These are phyloP conservation scores for Hyphodiscus sp. DNA, from an alignment of 2,329 filamentous ascomycete genomes.

Conservation along the genomic window DNA sequence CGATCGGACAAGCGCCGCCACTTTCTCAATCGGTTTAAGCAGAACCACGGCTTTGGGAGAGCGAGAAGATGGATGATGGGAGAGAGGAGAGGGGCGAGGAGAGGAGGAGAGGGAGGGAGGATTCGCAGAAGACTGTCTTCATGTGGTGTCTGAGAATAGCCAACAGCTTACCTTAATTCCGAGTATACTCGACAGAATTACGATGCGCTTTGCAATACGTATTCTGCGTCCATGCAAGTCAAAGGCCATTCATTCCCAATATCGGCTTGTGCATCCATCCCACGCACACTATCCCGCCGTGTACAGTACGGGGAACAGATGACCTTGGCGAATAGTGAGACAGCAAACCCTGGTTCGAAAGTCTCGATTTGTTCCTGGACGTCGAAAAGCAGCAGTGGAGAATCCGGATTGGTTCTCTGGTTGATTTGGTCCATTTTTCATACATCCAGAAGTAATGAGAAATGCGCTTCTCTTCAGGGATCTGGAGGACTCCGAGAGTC, in stretches of 20 bases:
- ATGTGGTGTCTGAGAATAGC: not conserved
- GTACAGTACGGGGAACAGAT: not conserved
- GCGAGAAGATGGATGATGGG: not conserved
- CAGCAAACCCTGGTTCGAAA: conserved; percentile 7
- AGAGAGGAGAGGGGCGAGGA: too few relatives aligned
- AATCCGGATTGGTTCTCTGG: conserved; percentile 9
- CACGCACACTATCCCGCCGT: not conserved
- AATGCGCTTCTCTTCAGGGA: too few relatives aligned
- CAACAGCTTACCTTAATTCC: not conserved
- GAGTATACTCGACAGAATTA: not conserved
- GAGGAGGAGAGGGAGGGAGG: too few relatives aligned
- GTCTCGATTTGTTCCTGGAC: conserved; percentile 1
- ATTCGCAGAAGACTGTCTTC: not conserved
- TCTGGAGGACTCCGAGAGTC: not conserved
- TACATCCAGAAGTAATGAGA: too few relatives aligned
- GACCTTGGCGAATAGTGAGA: conserved; percentile 6
- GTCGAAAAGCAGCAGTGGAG: conserved; percentile 2
- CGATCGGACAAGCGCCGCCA: conserved; percentile 7
- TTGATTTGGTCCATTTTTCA: not conserved
- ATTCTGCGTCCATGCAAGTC: not conserved
- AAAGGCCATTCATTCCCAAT: not conserved
- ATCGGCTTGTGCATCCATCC: not conserved
- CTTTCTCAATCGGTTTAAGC: conserved; percentile 1
- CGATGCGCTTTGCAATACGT: not conserved
- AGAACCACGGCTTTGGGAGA: conserved; percentile 7